A percentile compares a stretch with the other conserved stretches of the same genome.
Conservation (phyloP, 495 filamentous ascomycete genomes). For the Penicillium angulare region DNA sequence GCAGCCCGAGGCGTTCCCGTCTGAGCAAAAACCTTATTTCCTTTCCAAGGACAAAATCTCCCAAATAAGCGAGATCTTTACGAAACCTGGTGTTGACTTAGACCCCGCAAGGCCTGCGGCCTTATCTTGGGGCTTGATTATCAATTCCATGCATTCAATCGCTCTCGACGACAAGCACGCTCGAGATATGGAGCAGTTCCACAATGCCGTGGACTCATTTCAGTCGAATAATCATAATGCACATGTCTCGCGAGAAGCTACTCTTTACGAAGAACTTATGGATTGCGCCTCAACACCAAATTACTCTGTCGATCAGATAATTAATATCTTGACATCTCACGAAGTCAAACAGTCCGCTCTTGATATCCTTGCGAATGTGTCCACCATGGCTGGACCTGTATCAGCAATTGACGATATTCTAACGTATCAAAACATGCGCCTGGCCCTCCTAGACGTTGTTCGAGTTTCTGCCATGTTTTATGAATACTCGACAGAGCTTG, state of each 20-base stretch:
- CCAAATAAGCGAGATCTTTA: slow-evolving; percentile 61
- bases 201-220: slow-evolving; percentile 57
- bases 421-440: slow-evolving; percentile 48
- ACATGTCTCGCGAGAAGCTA: slow-evolving; percentile 28
- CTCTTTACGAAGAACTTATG: slow-evolving; percentile 51
- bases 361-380: slow-evolving; percentile 58
- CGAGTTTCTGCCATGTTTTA: slow-evolving; percentile 53
- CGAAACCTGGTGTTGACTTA: slow-evolving; percentile 44
- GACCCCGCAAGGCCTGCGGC: slow-evolving; percentile 64
- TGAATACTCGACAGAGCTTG: slow-evolving; percentile 65
- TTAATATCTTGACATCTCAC: slow-evolving; percentile 47
- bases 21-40: slow-evolving; percentile 56
- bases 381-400: slow-evolving; percentile 34
- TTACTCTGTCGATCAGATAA: slow-evolving; percentile 43
- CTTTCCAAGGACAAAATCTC: slow-evolving; percentile 58
- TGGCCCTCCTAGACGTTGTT: slow-evolving; percentile 63
- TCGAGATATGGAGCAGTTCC: slow-evolving; percentile 60
- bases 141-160: slow-evolving; percentile 63
- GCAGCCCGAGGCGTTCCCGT: slow-evolving; percentile 7
- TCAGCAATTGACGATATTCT: slow-evolving; percentile 42
- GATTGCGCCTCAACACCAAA: slow-evolving; percentile 43
- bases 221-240: slow-evolving; percentile 37
- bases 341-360: slow-evolving; percentile 59
- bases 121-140: slow-evolving; percentile 74
- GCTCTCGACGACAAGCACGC: slow-evolving; percentile 57